Evolutionary conservation across 2,329 filamentous ascomycete genomes (phyloP), one percentile per base, ranked within the genome.

Genomic region (Calonectria pauciramosa): DNA sequence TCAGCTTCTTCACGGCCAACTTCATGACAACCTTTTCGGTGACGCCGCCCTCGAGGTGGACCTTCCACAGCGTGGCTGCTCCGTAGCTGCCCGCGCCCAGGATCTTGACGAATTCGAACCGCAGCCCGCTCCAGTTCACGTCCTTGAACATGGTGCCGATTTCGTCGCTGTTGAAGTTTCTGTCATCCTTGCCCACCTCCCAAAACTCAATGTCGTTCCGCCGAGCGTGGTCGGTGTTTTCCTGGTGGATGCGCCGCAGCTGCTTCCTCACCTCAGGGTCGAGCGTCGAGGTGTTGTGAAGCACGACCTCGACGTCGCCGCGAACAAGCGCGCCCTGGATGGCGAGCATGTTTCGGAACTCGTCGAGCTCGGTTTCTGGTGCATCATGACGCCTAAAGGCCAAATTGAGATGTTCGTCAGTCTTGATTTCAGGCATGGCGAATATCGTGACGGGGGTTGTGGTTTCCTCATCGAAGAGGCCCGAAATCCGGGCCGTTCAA

Each of bases 41-140:
- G 7, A 64, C 64, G 2, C 68, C 72, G n/a, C 80, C 77, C 18
- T 82, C 80, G 18, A 81, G 79, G 28, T 68, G 63, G 51, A 75
- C 74, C 26, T 76, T 74, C 78, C 80, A 82, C 5, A 83, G 63
- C 10, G 77, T 75, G 10, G 75, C 81, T 20, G 77, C 78, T 30
- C 82, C 82, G 11, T 75, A 77, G 6, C 82, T 80, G n/a, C 82
- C 82, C 14, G 41, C 28, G n/a, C 76, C 81, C 36, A 84, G 69
- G 38, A 83, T 54, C 60, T 78, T 82, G 65, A 79, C 56, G 51
- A 83, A 81, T 16, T 70, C 71, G 47, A 83, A 74, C 16, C 63
- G 63, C 26, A 81, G 74, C n/a, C 80, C 82, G 6, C 63, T 10
- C 74, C 76, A 81, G 7, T 18, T 14, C 10, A 4, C 18, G 5